phyloP scores from a whole-genome alignment of 2,329 filamentous ascomycete genomes.

The Camptophora hylomeconis region DNA sequence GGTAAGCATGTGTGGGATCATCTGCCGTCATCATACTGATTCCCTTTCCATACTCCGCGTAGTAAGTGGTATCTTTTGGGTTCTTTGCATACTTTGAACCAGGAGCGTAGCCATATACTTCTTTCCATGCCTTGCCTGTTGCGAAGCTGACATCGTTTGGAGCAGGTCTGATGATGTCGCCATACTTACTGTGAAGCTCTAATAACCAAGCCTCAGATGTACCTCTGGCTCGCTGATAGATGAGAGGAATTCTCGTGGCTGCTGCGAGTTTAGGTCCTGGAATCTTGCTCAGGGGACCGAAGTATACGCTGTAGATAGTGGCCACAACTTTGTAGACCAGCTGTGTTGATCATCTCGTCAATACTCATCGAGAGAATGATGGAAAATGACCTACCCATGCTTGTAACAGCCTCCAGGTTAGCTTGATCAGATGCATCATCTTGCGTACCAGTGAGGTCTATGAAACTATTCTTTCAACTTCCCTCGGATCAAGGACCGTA shows the following conservation, averaged over 20 bases:
- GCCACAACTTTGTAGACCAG: too few species aligned
- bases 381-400: too few species aligned
- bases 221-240: too few species aligned
- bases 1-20: constrained; percentile 19
- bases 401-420: too few species aligned
- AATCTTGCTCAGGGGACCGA: constrained; percentile 8
- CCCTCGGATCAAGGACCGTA: too few species aligned
- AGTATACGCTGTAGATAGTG: too few species aligned
- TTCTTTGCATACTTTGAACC: constrained; percentile 15
- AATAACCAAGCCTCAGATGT: too few species aligned
- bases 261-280: constrained; percentile 7
- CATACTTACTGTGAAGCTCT: constrained; percentile 20
- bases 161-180: constrained; percentile 19
- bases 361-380: too few species aligned
- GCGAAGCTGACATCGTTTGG: constrained; percentile 21
- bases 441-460: too few species aligned
- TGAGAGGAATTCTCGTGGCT: constrained; percentile 22
- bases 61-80: constrained; percentile 13
- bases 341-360: too few species aligned
- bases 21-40: constrained; percentile 7
- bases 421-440: too few species aligned
- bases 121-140: constrained; percentile 18
- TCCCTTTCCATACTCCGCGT: constrained; percentile 3
- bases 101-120: constrained; percentile 18
- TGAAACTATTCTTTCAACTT: too few species aligned